Percentiles rank a stretch among this genome's conserved stretches.
Evolutionary conservation across 148 eudicot genomes (phyloP).

Genomic region (Nepenthes mirabilis): DNA sequence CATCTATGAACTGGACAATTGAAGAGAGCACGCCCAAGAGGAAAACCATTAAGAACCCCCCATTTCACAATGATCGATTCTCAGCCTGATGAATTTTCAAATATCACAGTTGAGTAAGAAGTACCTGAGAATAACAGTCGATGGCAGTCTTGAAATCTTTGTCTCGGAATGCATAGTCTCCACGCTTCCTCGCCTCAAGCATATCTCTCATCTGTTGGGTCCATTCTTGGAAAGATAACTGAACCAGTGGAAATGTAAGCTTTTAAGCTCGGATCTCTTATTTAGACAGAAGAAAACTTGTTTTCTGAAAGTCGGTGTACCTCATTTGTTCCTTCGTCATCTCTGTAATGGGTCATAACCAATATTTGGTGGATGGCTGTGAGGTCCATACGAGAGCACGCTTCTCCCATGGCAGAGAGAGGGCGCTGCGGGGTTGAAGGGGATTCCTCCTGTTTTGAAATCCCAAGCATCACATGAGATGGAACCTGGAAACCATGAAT

Average conservation of each 20-base stretch:
- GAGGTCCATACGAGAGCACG: conserved; percentile 81
- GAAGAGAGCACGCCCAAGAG: background rate
- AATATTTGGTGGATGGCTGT: conserved; percentile 83
- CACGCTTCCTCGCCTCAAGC: conserved; percentile 78
- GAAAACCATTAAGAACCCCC: background rate
- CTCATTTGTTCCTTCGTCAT: conserved; percentile 95
- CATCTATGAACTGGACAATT: conserved; percentile 57
- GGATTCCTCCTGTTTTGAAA: conserved; percentile 54
- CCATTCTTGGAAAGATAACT: conserved; percentile 96
- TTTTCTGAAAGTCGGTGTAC: conserved; percentile 15
- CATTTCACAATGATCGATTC: background rate
- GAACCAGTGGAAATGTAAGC: conserved; percentile 1
- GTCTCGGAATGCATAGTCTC: conserved; percentile 70
- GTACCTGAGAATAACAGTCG: conserved; percentile 81
- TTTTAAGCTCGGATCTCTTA: background rate
- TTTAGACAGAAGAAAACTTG: background rate
- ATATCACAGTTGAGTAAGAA: background rate
- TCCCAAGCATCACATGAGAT: conserved; percentile 67
- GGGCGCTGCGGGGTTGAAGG: conserved; percentile 66
- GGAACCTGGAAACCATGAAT: conserved; percentile 34
- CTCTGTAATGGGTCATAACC: conserved; percentile 54
- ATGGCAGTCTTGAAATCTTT: conserved; percentile 70
- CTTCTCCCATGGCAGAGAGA: conserved; percentile 85
- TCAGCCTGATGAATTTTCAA: background rate
- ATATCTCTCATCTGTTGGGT: conserved; percentile 90